Evolutionary conservation across 2,329 filamentous ascomycete species (phyloP), one percentile per base, ranked within the genome.

Genomic region (Calcarisporium arbuscula): DNA sequence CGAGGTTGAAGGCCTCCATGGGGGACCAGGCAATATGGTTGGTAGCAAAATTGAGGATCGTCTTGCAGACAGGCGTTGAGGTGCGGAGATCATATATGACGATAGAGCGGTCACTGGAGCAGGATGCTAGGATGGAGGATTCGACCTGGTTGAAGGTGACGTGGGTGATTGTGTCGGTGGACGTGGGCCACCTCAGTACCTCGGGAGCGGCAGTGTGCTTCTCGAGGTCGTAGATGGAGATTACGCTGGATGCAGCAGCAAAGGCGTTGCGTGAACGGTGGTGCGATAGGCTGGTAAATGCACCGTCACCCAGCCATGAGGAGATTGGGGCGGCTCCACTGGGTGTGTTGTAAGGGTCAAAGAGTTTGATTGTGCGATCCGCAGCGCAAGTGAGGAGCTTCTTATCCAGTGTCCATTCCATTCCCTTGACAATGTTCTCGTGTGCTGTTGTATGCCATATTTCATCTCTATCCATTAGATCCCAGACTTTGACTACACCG

Each of bases 1-100:
- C 90, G 53, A 96, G 82, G 64, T 96, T 95, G 70, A 94, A 94
- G 7, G 88, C 85, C 60, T 95, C 89, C 82, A 95, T 92, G 0
- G 92, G 92, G 48, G 95, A 95, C 87, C 90, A 98, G 28, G 83
- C 74, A 34, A 95, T 72, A 31, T 80, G 75, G 64, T 95, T 95
- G 39, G 78, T 83, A 23, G 88, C 79, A 47, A 98, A 82, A 34
- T 77, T 85, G 46, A 96, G 74, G 10, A 88, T 72, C 1, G 85
- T 82, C 54, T 89, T 89, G 43, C 84, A 75, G 14, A 96, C 69
- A 9, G 92, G 85, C 23, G 81, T 85, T 5, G 80, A 82, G 10
- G 90, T 95, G 33, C 92, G 80, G 29, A 96, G 71, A 56, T 98
- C 92, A 61, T 95, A 96, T 41, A 98, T 74, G 27, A 95, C 81